A percentile compares a stretch with the other conserved stretches of the same genome.
These are phyloP conservation scores for Salix exigua DNA, from an alignment of 345 rosid genomes.

Conservation along the genomic window DNA sequence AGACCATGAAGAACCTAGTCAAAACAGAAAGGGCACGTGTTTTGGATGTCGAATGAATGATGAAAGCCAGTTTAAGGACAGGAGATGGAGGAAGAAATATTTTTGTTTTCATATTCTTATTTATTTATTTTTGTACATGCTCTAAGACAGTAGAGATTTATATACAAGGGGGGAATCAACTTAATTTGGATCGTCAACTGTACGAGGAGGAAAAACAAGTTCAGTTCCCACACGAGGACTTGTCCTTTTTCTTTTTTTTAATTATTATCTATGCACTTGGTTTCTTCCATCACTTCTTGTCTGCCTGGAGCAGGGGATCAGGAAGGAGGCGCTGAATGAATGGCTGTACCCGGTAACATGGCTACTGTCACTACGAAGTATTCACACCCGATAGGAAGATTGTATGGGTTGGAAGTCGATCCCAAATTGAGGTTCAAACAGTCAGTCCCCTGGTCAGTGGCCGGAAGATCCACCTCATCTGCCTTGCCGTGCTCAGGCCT, in stretches of 20 bases:
- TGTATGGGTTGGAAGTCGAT: slow-evolving; percentile 58
- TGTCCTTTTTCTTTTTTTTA: neutral
- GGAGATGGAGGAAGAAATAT: neutral
- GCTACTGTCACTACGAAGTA: slow-evolving; percentile 93
- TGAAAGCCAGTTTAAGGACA: neutral
- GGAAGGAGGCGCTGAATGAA: slow-evolving; percentile 72
- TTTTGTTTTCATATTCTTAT: neutral
- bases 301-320: slow-evolving; percentile 70
- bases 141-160: neutral
- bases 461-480: slow-evolving; percentile 38
- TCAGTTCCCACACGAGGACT: slow-evolving; percentile 11
- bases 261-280: slow-evolving; percentile 32
- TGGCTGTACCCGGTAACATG: slow-evolving; percentile 84
- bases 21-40: neutral
- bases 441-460: slow-evolving; percentile 51
- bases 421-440: slow-evolving; percentile 52
- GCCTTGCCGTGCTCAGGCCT: slow-evolving; percentile 37
- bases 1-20: neutral
- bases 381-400: slow-evolving; percentile 81
- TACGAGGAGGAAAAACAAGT: slow-evolving; percentile 39
- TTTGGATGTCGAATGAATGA: neutral
- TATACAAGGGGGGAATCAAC: neutral
- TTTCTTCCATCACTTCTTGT: slow-evolving; percentile 79
- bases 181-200: slow-evolving; percentile 24
- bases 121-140: slow-evolving; percentile 3